Evolutionary conservation across 75 land plant species (phyloP), one percentile per base, ranked within the genome.

Genomic region (Isoetes taiwanensis): DNA sequence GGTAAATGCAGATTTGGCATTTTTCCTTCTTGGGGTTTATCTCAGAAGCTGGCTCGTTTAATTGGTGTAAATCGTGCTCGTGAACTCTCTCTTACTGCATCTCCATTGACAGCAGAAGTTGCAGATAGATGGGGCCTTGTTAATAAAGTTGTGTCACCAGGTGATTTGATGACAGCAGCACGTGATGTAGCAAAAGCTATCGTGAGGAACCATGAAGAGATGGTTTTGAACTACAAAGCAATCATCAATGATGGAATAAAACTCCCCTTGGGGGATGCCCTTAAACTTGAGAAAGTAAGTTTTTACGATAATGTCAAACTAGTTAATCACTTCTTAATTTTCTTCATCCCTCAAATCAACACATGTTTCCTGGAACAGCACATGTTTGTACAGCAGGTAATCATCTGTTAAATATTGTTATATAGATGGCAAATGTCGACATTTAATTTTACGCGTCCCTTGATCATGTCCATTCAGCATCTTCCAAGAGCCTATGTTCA

Each of bases 11-110:
- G 98, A 52, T 87, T 93, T 84, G 96, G 98, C 10, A 88, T 93
- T 59, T 88, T 84, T 70, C 98, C 98, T 48, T 84, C 98, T 25
- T 93, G 98, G 98, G 98, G 98, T 11, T 69, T 93, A 0, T 93
- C 98, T 31, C 98, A 93, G 62, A 93, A 84, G 73, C 88, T 93
- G 26, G 69, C 85, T 4, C 80, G 98, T 19, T 59, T 81, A 6
- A 88, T 93, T 9, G 98, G 98, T 26, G 63, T 75, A 25, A 80
- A 79, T 62, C 68, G 82, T 35, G 98, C 98, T 33, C 77, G 93
- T 38, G 81, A 88, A 67, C 73, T 88, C 27, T 88, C 95, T 12
- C 61, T 88, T 3, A 61, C 77, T n/a, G 74, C 78, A 21, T 72
- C 42, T 59, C 81, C 96, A 10, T 12, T 93, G 26, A 75, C 83